These are phyloP conservation scores for Podila minutissima DNA, from an alignment of 192 early-diverging fungal genomes.

Conservation along the genomic window DNA sequence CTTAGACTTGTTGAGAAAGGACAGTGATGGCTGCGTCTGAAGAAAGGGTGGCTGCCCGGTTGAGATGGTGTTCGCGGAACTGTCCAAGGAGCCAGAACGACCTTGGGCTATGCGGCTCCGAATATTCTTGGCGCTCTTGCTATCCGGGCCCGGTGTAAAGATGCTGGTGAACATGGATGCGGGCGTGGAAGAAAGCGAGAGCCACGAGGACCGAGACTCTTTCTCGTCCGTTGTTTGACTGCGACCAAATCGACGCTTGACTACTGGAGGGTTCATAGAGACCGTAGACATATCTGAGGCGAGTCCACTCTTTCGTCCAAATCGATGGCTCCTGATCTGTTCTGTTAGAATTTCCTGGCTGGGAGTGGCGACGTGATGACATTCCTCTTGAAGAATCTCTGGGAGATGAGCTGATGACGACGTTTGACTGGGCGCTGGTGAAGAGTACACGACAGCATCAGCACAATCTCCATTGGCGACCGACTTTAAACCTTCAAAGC, in stretches of 20 bases:
- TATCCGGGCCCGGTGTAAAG: background rate
- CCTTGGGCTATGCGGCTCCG: background rate
- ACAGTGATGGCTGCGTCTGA: background rate
- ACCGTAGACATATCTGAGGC: background rate
- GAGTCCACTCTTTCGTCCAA: background rate
- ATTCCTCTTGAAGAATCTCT: too few relatives aligned
- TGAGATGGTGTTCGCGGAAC: background rate
- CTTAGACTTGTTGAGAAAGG: background rate
- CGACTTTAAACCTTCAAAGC: too few relatives aligned
- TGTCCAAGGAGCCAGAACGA: background rate
- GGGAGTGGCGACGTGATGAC: background rate
- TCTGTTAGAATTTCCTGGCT: background rate
- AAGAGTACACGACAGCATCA: too few relatives aligned
- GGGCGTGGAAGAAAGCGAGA: slow-evolving; percentile 25
- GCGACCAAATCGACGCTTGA: too few relatives aligned
- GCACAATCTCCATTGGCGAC: too few relatives aligned
- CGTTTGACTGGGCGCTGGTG: too few relatives aligned
- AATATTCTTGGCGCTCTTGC: background rate
- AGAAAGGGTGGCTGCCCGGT: background rate
- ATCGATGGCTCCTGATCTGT: background rate
- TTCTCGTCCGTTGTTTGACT: background rate
- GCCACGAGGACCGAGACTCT: slow-evolving; percentile 32
- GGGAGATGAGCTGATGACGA: too few relatives aligned
- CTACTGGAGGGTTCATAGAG: background rate
- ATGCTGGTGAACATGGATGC: slow-evolving; percentile 30